Evolutionary conservation across 306 rosid genomes (phyloP).

Genomic region (Carpinus fangiana): DNA sequence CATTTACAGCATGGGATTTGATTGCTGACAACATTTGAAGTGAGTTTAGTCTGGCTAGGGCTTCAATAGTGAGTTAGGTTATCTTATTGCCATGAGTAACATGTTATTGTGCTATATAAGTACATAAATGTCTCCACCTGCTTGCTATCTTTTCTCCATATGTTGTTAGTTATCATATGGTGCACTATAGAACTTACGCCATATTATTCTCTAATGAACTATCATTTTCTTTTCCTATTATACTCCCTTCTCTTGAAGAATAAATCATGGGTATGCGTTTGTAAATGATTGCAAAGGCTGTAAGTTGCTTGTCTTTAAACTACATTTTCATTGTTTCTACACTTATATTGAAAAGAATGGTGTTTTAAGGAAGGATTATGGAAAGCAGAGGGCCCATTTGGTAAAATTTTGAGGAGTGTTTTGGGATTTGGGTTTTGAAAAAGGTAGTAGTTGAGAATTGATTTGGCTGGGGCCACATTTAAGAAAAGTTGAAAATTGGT

Average conservation of each 20-base stretch:
- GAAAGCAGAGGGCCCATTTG: not conserved
- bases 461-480: too few relatives aligned
- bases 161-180: not conserved
- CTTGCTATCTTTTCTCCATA: not conserved
- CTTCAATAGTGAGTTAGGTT: not conserved
- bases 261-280: too few relatives aligned
- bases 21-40: not conserved
- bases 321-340: not conserved
- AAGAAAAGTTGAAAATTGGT: too few relatives aligned
- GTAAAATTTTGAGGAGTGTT: too few relatives aligned
- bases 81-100: not conserved
- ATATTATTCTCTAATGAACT: too few relatives aligned
- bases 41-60: not conserved
- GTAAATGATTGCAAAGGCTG: too few relatives aligned
- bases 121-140: not conserved
- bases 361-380: not conserved
- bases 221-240: too few relatives aligned
- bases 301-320: not conserved
- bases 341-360: not conserved
- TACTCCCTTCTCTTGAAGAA: too few relatives aligned
- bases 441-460: too few relatives aligned
- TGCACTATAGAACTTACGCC: too few relatives aligned
- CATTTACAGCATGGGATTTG: not conserved
- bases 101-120: not conserved
- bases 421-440: too few relatives aligned